Conservation (phyloP, 148 eudicot species). For the Dianthus caryophyllus region DNA sequence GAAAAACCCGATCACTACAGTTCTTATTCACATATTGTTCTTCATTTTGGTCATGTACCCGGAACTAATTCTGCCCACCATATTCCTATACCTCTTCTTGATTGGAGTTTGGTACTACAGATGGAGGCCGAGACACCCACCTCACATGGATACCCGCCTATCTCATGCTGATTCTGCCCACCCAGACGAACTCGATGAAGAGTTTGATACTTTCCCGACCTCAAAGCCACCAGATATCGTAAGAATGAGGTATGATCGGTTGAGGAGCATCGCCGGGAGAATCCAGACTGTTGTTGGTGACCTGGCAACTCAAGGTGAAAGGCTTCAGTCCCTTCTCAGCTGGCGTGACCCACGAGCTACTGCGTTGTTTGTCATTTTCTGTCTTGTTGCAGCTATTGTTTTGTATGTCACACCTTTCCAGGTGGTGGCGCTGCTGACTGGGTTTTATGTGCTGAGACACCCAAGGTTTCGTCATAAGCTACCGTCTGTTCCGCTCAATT, state of each 20-base stretch:
- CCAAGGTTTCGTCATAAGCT: conserved; percentile 61
- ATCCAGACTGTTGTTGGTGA: conserved; percentile 64
- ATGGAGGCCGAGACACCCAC: conserved; percentile 64
- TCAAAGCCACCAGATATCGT: conserved; percentile 44
- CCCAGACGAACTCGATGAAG: conserved; percentile 60
- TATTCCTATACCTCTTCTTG: conserved; percentile 51
- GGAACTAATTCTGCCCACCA: conserved; percentile 51
- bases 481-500: conserved; percentile 54
- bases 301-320: conserved; percentile 59
- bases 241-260: conserved; percentile 56
- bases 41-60: conserved; percentile 57
- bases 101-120: conserved; percentile 62
- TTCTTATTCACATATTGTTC: conserved; percentile 53
- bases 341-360: conserved; percentile 67
- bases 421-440: conserved; percentile 45
- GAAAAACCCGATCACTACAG: conserved; percentile 61
- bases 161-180: conserved; percentile 53
- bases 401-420: conserved; percentile 59
- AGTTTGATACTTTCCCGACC: conserved; percentile 59
- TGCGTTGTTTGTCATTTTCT: conserved; percentile 51
- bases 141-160: conserved; percentile 60
- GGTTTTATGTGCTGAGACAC: conserved; percentile 52
- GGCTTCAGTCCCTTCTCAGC: conserved; percentile 55
- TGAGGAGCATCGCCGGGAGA: conserved; percentile 56
- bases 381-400: conserved; percentile 50